Base-by-base conservation (phyloP, 164 flowering plant species). In the Nelumbo lutea region DNA sequence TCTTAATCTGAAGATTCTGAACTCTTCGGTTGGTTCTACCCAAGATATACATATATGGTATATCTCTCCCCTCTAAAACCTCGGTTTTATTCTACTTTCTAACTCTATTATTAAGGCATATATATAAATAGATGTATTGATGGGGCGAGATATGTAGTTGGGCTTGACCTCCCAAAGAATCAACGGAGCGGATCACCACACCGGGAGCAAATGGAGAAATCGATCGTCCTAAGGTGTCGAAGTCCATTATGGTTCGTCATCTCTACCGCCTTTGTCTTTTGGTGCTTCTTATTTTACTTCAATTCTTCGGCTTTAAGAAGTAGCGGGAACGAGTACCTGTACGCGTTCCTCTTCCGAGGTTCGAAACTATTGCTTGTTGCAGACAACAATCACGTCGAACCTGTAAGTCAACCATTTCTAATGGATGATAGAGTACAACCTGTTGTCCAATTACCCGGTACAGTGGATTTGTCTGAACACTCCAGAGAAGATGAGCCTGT, bases 271-370 rank as follows among this genome's bases (percentile, higher is more conserved):
- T 74, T 81, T 27, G 42, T 79, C 6, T 59, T 79, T 1, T 85
- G 81, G 78, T 61, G 75, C 27, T n/a, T 69, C 2, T 67, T 82
- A 71, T 44, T 83, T 65, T 82, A 67, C 69, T 65, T 77, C 14
- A 67, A 70, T 72, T 68, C 58, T 48, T 73, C 74, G 3, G 66
- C 68, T 47, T 61, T 68, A 6, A 6, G 59, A 5, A 43, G 61
- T 53, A 64, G 46, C 13, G 58, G 65, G 14, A 73, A 55, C 61
- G 65, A 56, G 50, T 55, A 68, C 48, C 61, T 41, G 9, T 43
- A 56, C 53, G 45, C 75, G 9, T 60, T 56, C 5, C 42, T 61
- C 6, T 46, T 55, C 8, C 41, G 58, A 3, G 61, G 69, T 4
- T 40, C 78, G 1, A 58, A 43, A 42, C 47, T 67, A 1, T 7